Evolutionary conservation across 1,139 yeast genomes (phyloP).

Genomic region (Candida sojae): DNA sequence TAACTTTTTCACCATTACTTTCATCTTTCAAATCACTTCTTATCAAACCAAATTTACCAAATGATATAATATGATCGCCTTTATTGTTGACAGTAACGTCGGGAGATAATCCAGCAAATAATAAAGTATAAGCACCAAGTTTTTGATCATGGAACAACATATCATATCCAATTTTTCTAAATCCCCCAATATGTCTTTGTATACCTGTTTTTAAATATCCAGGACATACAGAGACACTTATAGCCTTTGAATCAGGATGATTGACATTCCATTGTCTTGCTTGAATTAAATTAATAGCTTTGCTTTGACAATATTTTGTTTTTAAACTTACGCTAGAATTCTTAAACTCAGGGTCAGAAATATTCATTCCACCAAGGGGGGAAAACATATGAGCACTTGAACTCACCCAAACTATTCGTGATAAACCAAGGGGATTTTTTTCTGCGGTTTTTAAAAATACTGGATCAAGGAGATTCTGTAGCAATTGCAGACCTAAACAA

Average conservation of each 20-base stretch:
- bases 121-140: slow-evolving; percentile 21
- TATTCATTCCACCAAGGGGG: slow-evolving; percentile 43
- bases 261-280: slow-evolving; percentile 40
- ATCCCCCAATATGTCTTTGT: slow-evolving; percentile 25
- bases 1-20: slow-evolving; percentile 2
- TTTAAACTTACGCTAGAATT: slow-evolving; percentile 2
- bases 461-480: slow-evolving; percentile 47
- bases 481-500: slow-evolving; percentile 48
- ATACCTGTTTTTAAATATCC: slow-evolving; percentile 47
- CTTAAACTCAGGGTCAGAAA: slow-evolving; percentile 32
- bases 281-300: slow-evolving; percentile 45
- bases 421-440: slow-evolving; percentile 6
- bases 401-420: slow-evolving; percentile 50
- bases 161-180: slow-evolving; percentile 4
- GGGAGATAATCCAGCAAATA: slow-evolving; percentile 21
- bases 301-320: slow-evolving; percentile 44
- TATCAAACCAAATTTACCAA: slow-evolving; percentile 8
- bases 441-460: slow-evolving; percentile 33
- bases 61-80: slow-evolving; percentile 10
- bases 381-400: slow-evolving; percentile 40
- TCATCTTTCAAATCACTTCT: slow-evolving; percentile 9
- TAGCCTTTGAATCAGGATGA: slow-evolving; percentile 38
- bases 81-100: not conserved
- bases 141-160: slow-evolving; percentile 4
- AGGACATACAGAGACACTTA: slow-evolving; percentile 44